These are phyloP conservation scores for Coniophora puteana DNA, from an alignment of 1,284 basidiomycete genomes.

Conservation along the genomic window DNA sequence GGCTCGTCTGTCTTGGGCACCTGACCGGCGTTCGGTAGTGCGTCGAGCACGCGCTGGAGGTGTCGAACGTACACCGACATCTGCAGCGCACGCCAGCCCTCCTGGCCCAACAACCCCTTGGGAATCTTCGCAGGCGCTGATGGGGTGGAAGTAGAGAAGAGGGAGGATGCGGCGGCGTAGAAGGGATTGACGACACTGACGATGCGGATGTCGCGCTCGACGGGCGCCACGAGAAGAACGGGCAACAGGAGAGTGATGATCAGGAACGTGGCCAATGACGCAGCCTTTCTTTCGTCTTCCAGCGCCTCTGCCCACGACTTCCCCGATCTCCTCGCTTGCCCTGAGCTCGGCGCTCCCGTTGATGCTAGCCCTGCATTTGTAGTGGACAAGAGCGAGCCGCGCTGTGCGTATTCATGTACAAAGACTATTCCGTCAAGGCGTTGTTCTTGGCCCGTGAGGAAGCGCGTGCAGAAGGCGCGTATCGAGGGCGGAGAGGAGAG, in stretches of 20 bases:
- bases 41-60: slow-evolving; percentile 74
- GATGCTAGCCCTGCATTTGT: slow-evolving; percentile 13
- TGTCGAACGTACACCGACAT: slow-evolving; percentile 64
- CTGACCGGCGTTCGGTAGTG: slow-evolving; percentile 58
- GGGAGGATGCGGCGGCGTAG: slow-evolving; percentile 69
- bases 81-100: slow-evolving; percentile 65
- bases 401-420: slow-evolving; percentile 66
- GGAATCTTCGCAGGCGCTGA: slow-evolving; percentile 18
- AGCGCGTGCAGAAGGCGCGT: slow-evolving; percentile 60
- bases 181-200: slow-evolving; percentile 81
- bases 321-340: too few species aligned
- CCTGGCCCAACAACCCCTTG: slow-evolving; percentile 42
- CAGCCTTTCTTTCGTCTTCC: slow-evolving; percentile 37
- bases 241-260: slow-evolving; percentile 77
- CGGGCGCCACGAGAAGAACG: slow-evolving; percentile 70
- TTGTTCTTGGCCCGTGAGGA: slow-evolving; percentile 59
- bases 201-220: slow-evolving; percentile 81
- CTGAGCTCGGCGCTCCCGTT: too few species aligned
- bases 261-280: slow-evolving; percentile 71
- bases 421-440: slow-evolving; percentile 70
- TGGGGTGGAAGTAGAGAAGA: slow-evolving; percentile 32
- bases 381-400: slow-evolving; percentile 44
- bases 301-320: slow-evolving; percentile 24
- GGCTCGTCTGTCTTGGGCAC: slow-evolving; percentile 47
- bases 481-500: slow-evolving; percentile 59